Evolutionary conservation across 495 filamentous ascomycete genomes (phyloP).

Genomic region (Penicillium crystallinum): DNA sequence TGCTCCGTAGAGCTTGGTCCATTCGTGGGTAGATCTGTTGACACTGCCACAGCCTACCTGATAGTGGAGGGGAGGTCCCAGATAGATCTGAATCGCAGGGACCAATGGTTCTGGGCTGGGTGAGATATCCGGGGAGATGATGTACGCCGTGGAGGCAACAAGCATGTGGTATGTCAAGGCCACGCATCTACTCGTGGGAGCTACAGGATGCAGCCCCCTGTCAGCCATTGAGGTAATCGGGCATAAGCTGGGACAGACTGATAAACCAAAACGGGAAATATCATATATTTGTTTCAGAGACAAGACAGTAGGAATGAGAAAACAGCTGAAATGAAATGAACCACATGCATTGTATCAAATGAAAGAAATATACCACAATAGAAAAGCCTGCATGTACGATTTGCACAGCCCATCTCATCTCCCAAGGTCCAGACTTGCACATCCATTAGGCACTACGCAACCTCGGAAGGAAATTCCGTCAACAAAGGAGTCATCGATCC

Average conservation of each 20-base stretch:
- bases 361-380: too few species aligned
- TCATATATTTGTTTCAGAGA: too few species aligned
- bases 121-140: neutral
- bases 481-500: neutral
- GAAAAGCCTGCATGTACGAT: too few species aligned
- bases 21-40: neutral
- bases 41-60: neutral
- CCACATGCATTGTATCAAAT: too few species aligned
- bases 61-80: neutral
- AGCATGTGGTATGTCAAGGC: neutral
- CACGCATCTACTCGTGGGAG: neutral
- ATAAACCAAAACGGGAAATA: neutral
- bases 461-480: neutral
- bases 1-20: neutral
- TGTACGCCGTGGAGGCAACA: neutral
- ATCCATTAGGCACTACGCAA: neutral
- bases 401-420: neutral
- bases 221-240: conserved; percentile 5
- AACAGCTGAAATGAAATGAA: too few species aligned
- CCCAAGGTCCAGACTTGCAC: neutral
- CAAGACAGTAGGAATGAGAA: too few species aligned
- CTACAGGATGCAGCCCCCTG: neutral
- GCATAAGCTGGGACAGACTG: neutral
- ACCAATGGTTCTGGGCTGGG: neutral
- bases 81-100: neutral